A percentile compares a stretch with the other conserved stretches of the same genome.
Conservation (phyloP, 768 basidiomycete genomes). For the Dentipellis sp. region DNA sequence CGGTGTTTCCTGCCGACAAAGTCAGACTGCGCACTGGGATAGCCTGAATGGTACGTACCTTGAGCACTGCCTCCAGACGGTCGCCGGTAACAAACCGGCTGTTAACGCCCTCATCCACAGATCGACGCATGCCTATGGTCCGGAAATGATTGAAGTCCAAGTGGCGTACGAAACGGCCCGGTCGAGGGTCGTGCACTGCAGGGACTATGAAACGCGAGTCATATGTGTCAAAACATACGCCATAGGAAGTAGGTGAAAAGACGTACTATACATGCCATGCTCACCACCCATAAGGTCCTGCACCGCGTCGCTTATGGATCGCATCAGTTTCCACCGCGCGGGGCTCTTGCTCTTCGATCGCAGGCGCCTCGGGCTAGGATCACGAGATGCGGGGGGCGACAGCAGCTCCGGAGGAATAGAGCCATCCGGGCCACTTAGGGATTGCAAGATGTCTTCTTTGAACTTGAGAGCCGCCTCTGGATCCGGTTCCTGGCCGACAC, state of each 20-base stretch:
- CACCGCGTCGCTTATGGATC: conserved; percentile 70
- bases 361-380: conserved; percentile 72
- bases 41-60: conserved; percentile 35
- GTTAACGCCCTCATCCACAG: conserved; percentile 80
- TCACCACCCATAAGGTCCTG: conserved; percentile 56
- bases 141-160: conserved; percentile 96
- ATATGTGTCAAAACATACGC: neutral
- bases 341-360: conserved; percentile 74
- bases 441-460: conserved; percentile 23
- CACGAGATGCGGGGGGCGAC: conserved; percentile 72
- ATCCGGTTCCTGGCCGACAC: conserved; percentile 1
- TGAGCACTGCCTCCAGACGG: conserved; percentile 68
- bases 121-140: conserved; percentile 91
- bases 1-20: conserved; percentile 65
- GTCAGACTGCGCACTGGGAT: neutral
- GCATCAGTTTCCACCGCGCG: conserved; percentile 75
- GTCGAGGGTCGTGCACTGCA: conserved; percentile 56
- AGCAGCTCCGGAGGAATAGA: conserved; percentile 69
- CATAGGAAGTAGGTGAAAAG: conserved; percentile 4
- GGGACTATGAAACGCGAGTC: conserved; percentile 38
- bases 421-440: conserved; percentile 51
- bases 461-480: conserved; percentile 37
- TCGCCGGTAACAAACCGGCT: conserved; percentile 92
- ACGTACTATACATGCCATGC: conserved; percentile 64
- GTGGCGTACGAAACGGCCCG: conserved; percentile 75